Base-by-base conservation (phyloP, 108 stramenopile genomes). In the Phaeodactylum tricornutum region DNA sequence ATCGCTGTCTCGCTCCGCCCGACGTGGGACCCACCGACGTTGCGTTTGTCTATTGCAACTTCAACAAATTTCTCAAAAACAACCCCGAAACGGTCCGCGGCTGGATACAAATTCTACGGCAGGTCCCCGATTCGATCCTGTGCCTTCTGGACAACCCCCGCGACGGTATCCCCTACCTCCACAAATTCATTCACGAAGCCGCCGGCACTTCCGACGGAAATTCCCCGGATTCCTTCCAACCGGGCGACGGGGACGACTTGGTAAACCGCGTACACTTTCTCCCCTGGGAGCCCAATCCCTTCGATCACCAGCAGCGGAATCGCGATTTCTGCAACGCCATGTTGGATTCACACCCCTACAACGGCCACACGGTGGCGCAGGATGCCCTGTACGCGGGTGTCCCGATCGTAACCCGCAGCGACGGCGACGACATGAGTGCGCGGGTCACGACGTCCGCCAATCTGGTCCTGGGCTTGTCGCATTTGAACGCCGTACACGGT, bases 291-390 rank as follows among this genome's bases (percentile, higher is more conserved):
- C 53, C 60, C 34, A 88, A 81, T 56, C 87, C 82, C 0, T 88
- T 88, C 55, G 87, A 84, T 46, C 82, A 88, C 54, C 87, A 88
- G 61, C 55, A 36, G 29, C 77, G 82, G 20, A 76, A 78, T 32
- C 63, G 72, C 36, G 80, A 83, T 44, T 77, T 88, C 22, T 88
- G 87, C 58, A 81, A 84, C 55, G 72, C 65, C 12, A 84, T 88
- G 82, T 69, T 88, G 16, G 87, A 88, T 67, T 82, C 82, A 12
- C 53, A 68, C 44, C 87, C 87, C 1, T 88, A 88, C 65, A 88
- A 88, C 70, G 87, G 82, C 11, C 87, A 88, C 37, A 88, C 87
- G 9, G 81, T 81, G 12, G 80, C 87, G 2, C 82, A 84, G 60
- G 87, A 88, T 68, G 59, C 79, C 11, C 61, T 84, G 11, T 88